phyloP scores from a whole-genome alignment of 2,329 filamentous ascomycete species.

The Aspergillus sp. region DNA sequence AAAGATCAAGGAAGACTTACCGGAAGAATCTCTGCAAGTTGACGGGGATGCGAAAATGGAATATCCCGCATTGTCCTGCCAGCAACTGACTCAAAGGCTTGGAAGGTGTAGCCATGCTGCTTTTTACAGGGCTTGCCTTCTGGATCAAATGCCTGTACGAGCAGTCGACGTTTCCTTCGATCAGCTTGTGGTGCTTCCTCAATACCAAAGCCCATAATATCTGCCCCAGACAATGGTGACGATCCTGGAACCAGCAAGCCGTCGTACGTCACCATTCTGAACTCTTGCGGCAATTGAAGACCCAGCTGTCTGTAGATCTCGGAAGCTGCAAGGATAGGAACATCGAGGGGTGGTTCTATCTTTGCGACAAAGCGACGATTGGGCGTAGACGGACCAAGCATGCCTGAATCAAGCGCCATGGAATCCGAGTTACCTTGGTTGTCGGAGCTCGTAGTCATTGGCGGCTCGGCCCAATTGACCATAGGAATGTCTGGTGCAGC shows the following conservation, averaged over 20 bases:
- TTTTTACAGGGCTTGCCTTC: constrained; percentile 23
- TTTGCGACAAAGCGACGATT: constrained; percentile 40
- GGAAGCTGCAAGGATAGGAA: constrained; percentile 36
- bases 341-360: constrained; percentile 36
- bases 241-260: constrained; percentile 30
- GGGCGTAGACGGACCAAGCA: constrained; percentile 30
- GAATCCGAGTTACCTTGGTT: constrained; percentile 27
- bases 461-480: constrained; percentile 37
- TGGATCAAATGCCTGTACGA: constrained; percentile 26
- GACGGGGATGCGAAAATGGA: constrained; percentile 40
- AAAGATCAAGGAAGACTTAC: constrained; percentile 4
- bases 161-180: constrained; percentile 27
- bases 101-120: constrained; percentile 38
- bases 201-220: constrained; percentile 17
- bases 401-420: constrained; percentile 33
- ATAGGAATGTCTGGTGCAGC: constrained; percentile 18
- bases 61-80: constrained; percentile 36
- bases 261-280: constrained; percentile 34
- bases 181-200: constrained; percentile 21
- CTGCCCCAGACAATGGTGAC: constrained; percentile 14
- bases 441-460: constrained; percentile 27
- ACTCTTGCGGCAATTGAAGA: constrained; percentile 34
- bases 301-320: constrained; percentile 37
- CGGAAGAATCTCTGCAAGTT: constrained; percentile 38
- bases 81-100: constrained; percentile 35